Base-by-base conservation (phyloP, 2,329 filamentous ascomycete species). In the Cordyceps cicadae region DNA sequence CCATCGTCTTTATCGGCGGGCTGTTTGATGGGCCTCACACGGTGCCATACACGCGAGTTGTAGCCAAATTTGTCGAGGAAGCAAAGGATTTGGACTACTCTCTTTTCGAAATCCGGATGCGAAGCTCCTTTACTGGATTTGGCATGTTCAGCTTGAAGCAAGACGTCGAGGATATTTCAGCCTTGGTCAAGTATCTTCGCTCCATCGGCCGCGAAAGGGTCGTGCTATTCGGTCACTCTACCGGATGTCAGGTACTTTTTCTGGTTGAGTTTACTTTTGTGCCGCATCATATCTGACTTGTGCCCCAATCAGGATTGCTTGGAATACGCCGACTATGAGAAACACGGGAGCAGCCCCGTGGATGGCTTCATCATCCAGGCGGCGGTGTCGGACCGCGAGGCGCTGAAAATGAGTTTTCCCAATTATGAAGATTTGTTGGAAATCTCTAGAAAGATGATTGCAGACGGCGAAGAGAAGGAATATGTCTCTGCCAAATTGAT, bases 281-380 rank as follows among this genome's bases (percentile, higher is more conserved):
- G 15, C 11, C 15, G 45, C 45, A 11, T 7, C 11, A 48, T 49
- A 11, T 7, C 11, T 41, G 11, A 24, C 9, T 24, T 34, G 34
- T 55, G 50, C 45, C 3, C 50, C 24, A 11, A 19, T 54, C 24
- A 17, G 81, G 82, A 85, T 66, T 82, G 79, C 63, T 79, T 84
- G 71, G 79, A 81, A 64, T 85, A 85, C 60, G 75, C 75, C 21
- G 71, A 77, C 58, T 75, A 76, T 26, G 69, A 70, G 54, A 76
- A 76, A 64, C 67, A 77, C 41, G 67, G 68, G 6, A 72, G 74
- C 46, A 74, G 82, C 14, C 81, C 83, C 0, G 75, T 96, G 1
- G 84, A 94, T 62, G 92, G 88, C 41, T 86, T 86, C 54, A 87
- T 96, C 50, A 75, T 96, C 59, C 92, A 96, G 71, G 90, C 87